A percentile compares a stretch with the other conserved stretches of the same genome.
Evolutionary conservation across 1,284 basidiomycete species (phyloP).

Genomic region (Cryptococcus deneoformans): DNA sequence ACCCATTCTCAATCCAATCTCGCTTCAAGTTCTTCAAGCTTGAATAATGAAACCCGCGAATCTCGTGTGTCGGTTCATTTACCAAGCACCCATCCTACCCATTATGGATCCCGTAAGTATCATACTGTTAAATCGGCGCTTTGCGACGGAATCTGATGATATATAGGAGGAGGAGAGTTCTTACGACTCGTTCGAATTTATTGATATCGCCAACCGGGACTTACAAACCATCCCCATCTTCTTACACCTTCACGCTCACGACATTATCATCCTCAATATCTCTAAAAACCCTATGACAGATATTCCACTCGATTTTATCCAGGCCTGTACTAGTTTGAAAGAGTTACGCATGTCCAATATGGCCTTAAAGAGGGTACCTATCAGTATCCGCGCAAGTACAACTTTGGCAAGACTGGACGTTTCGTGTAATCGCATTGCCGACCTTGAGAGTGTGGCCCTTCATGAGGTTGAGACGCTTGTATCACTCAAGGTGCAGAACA

Average conservation of each 20-base stretch:
- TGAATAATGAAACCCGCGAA: background rate
- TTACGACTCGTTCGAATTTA: constrained; percentile 72
- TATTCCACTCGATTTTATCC: constrained; percentile 94
- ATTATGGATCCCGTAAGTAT: constrained; percentile 60
- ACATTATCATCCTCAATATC: constrained; percentile 82
- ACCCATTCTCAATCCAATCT: background rate
- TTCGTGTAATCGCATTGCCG: constrained; percentile 88
- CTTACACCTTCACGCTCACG: constrained; percentile 81
- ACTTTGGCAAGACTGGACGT: constrained; percentile 83
- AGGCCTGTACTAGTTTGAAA: constrained; percentile 77
- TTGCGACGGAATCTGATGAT: constrained; percentile 14
- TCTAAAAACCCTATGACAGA: constrained; percentile 96
- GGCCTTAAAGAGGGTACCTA: constrained; percentile 91
- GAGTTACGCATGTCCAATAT: constrained; percentile 89
- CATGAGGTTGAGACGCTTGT: constrained; percentile 72
- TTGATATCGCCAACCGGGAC: constrained; percentile 80
- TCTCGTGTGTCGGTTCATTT: constrained; percentile 72
- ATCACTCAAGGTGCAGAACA: constrained; percentile 83
- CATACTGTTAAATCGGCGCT: background rate
- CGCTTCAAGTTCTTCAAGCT: constrained; percentile 3
- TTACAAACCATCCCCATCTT: constrained; percentile 88
- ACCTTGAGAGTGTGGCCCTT: constrained; percentile 81
- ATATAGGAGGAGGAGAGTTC: constrained; percentile 63
- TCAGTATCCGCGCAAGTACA: constrained; percentile 70
- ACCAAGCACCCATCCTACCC: constrained; percentile 51